Conservation (phyloP, 2,329 filamentous ascomycete species). For the Chaetomiaceae sp. region DNA sequence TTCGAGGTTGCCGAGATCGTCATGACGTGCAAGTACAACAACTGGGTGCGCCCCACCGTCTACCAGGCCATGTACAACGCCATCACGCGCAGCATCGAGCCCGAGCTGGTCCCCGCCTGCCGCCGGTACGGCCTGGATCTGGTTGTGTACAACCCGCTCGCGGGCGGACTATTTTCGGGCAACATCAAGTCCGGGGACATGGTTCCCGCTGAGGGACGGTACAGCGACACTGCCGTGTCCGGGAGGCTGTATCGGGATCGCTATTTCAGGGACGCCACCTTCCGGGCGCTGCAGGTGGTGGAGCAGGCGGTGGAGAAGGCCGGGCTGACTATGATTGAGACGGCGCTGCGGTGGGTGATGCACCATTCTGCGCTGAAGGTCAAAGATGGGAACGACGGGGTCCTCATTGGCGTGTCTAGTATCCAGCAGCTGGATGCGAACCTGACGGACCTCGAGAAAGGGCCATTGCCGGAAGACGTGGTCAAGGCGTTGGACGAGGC, state of each 20-base stretch:
- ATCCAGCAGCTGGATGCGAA: conserved; percentile 48
- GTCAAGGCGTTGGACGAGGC: conserved; percentile 69
- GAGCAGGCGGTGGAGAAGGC: conserved; percentile 60
- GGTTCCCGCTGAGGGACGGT: conserved; percentile 29
- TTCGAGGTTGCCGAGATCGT: conserved; percentile 75
- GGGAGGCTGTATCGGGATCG: conserved; percentile 54
- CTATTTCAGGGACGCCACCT: conserved; percentile 59
- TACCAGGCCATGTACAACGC: conserved; percentile 74
- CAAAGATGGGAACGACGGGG: conserved; percentile 38
- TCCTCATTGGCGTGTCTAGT: conserved; percentile 50
- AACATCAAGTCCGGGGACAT: conserved; percentile 40
- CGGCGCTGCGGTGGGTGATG: conserved; percentile 62
- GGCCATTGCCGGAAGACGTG: conserved; percentile 67
- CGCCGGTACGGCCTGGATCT: conserved; percentile 64
- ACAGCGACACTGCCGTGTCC: conserved; percentile 26
- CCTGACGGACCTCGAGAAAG: conserved; percentile 48
- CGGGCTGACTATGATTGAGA: conserved; percentile 61
- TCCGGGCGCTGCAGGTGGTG: conserved; percentile 57
- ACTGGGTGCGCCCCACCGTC: conserved; percentile 66
- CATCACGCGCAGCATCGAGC: conserved; percentile 46
- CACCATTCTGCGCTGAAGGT: conserved; percentile 57
- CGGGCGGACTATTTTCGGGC: conserved; percentile 65
- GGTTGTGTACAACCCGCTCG: conserved; percentile 68
- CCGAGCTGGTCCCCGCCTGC: conserved; percentile 62
- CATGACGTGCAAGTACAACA: conserved; percentile 61